These are phyloP conservation scores for Euphorbia tirucalli DNA, from an alignment of 345 rosid genomes.

Conservation along the genomic window DNA sequence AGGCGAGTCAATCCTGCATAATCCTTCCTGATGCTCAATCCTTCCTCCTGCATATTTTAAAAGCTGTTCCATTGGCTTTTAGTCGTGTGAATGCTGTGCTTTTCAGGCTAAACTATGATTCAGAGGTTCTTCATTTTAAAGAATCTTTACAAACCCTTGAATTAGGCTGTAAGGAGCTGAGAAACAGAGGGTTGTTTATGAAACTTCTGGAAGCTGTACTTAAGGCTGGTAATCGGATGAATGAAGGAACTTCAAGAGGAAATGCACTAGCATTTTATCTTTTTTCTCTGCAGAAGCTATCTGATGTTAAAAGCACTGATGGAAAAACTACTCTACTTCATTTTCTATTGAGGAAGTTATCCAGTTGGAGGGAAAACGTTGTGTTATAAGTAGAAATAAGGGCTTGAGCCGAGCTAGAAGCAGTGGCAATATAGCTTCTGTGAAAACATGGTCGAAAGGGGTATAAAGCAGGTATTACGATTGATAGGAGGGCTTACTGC, in stretches of 20 bases:
- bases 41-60: slow-evolving; percentile 69
- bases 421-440: slow-evolving; percentile 21
- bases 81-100: slow-evolving; percentile 56
- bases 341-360: slow-evolving; percentile 81
- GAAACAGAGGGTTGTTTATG: slow-evolving; percentile 64
- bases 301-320: slow-evolving; percentile 78
- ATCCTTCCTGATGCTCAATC: slow-evolving; percentile 77
- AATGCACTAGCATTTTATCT: slow-evolving; percentile 85
- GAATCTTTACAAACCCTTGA: slow-evolving; percentile 50
- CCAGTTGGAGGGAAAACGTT: slow-evolving; percentile 73
- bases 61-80: slow-evolving; percentile 70
- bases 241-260: slow-evolving; percentile 84
- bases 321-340: slow-evolving; percentile 80
- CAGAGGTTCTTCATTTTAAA: slow-evolving; percentile 48
- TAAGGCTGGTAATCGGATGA: slow-evolving; percentile 94
- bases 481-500: slow-evolving; percentile 68
- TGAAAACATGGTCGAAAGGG: slow-evolving; percentile 34
- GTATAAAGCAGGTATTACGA: slow-evolving; percentile 65
- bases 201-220: slow-evolving; percentile 90
- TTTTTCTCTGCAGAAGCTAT: slow-evolving; percentile 64
- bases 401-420: slow-evolving; percentile 41
- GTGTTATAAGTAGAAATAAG: slow-evolving; percentile 45
- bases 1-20: too few species aligned
- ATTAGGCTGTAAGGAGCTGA: slow-evolving; percentile 66
- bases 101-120: slow-evolving; percentile 59